A percentile compares a stretch with the other conserved stretches of the same genome.
These are phyloP conservation scores for Chaetomiaceae sp. DNA, from an alignment of 2,329 filamentous ascomycete species.

Conservation along the genomic window DNA sequence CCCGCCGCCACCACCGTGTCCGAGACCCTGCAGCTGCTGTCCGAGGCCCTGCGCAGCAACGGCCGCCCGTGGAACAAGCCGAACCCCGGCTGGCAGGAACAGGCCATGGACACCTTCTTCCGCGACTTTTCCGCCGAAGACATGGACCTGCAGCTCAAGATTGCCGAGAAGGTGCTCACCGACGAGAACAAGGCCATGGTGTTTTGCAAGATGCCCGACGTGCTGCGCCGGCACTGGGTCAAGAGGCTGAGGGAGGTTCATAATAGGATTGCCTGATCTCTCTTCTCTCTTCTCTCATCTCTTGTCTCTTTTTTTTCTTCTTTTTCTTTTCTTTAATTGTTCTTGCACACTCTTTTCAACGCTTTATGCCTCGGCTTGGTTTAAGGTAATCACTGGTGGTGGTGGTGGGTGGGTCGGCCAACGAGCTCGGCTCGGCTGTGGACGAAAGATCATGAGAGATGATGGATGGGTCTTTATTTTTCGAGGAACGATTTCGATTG, in stretches of 20 bases:
- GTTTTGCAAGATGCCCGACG: slow-evolving; percentile 56
- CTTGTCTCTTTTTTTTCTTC: background rate
- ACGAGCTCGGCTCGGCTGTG: too few species aligned
- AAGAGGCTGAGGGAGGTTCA: slow-evolving; percentile 45
- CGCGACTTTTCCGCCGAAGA: slow-evolving; percentile 54
- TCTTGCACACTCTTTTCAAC: too few species aligned
- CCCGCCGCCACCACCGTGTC: slow-evolving; percentile 1
- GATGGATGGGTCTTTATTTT: too few species aligned
- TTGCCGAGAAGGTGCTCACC: slow-evolving; percentile 54
- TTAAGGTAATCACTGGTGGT: too few species aligned
- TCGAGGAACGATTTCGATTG: too few species aligned
- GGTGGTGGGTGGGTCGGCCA: too few species aligned
- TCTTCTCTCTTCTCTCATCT: too few species aligned
- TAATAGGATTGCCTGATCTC: slow-evolving; percentile 17
- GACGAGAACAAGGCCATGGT: slow-evolving; percentile 57
- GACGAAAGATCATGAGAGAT: too few species aligned
- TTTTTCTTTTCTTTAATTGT: background rate
- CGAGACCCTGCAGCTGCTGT: slow-evolving; percentile 31
- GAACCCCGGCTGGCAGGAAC: slow-evolving; percentile 49
- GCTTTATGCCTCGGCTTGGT: too few species aligned
- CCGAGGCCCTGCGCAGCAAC: slow-evolving; percentile 39
- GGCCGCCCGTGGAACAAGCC: background rate
- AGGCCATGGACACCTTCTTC: slow-evolving; percentile 56
- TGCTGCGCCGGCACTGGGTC: slow-evolving; percentile 52
- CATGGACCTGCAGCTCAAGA: slow-evolving; percentile 54